A percentile compares a stretch with the other conserved stretches of the same genome.
Evolutionary conservation across 2,329 filamentous ascomycete genomes (phyloP).

Genomic region (Aspergillus piperis): DNA sequence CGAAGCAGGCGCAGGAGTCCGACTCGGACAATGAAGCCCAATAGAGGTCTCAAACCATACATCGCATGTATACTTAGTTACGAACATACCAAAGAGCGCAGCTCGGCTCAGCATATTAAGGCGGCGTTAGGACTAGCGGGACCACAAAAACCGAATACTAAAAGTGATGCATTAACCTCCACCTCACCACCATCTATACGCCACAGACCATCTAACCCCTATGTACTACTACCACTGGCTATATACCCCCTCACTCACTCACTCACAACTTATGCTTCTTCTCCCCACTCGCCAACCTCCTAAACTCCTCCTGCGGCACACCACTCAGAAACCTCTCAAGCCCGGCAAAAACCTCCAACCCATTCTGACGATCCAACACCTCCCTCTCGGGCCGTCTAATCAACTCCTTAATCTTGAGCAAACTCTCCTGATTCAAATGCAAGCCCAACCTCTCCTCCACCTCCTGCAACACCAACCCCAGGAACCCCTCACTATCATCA

Average conservation of each 20-base stretch:
- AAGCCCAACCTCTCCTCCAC: constrained; percentile 77
- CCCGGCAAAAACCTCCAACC: constrained; percentile 82
- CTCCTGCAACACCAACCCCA: constrained; percentile 71
- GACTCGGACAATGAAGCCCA: constrained; percentile 40
- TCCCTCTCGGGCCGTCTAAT: constrained; percentile 74
- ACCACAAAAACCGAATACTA: neutral
- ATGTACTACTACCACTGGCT: neutral
- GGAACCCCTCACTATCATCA: constrained; percentile 69
- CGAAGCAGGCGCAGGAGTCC: constrained; percentile 41
- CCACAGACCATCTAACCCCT: neutral
- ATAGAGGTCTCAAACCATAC: neutral
- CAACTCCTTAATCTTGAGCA: constrained; percentile 82
- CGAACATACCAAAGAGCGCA: too few relatives aligned
- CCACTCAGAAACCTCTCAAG: constrained; percentile 78
- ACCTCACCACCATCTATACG: neutral
- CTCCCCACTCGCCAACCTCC: constrained; percentile 78
- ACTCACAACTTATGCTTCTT: constrained; percentile 88
- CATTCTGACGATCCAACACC: constrained; percentile 72
- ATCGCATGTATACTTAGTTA: neutral
- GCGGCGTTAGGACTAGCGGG: constrained; percentile 16
- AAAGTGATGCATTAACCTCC: too few relatives aligned
- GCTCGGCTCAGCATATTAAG: neutral
- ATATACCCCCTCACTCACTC: neutral
- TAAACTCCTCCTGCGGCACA: constrained; percentile 84
- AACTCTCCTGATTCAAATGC: constrained; percentile 76